Evolutionary conservation across 257 asterid genomes (phyloP), one percentile per base, ranked within the genome.

Genomic region (Rauvolfia tetraphylla): DNA sequence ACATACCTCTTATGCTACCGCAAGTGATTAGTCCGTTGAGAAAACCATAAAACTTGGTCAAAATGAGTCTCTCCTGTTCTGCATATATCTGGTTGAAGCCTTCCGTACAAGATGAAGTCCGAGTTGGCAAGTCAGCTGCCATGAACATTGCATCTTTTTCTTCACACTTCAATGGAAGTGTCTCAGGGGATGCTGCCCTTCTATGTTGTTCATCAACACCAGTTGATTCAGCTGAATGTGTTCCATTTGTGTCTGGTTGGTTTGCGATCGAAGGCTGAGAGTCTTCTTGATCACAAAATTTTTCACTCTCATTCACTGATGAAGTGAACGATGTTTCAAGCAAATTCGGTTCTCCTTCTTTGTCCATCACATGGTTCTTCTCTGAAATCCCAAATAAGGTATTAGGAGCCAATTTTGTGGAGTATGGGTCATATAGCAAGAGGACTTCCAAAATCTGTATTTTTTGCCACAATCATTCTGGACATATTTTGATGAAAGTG

Each of bases 51-150:
- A 90, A 85, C 17, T 57, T 81, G 66, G 88, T 81, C 69, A 90
- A 76, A 29, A 87, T 89, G 63, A 90, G 88, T 80, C 81, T 85
- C 77, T 91, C 97, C 80, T 88, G 96, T 77, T 91, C 97, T 14
- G 84, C 85, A 48, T 86, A 78, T 62, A 80, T 76, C 72, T 73
- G 44, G 46, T 75, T 58, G 68, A 71, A 74, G 41, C 78, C 85
- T 5, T 79, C 53, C 44, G 62, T 68, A 41, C 83, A 34, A 46
- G 81, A 80, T 34, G 83, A 44, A 58, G 20, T 68, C 25, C 80
- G 54, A 36, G 79, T 68, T 71, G 83, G 79, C 49, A 71, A 74
- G 44, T 81, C 77, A 53, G 78, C 71, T 18, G 18, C 62, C 38
- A 48, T 31, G 46, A 36, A 34, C 25, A 75, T 31, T 23, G 79